Percentiles rank a stretch among this genome's conserved stretches.
These are phyloP conservation scores for Podospora pseudopauciseta DNA, from an alignment of 495 filamentous ascomycete species.

Conservation along the genomic window DNA sequence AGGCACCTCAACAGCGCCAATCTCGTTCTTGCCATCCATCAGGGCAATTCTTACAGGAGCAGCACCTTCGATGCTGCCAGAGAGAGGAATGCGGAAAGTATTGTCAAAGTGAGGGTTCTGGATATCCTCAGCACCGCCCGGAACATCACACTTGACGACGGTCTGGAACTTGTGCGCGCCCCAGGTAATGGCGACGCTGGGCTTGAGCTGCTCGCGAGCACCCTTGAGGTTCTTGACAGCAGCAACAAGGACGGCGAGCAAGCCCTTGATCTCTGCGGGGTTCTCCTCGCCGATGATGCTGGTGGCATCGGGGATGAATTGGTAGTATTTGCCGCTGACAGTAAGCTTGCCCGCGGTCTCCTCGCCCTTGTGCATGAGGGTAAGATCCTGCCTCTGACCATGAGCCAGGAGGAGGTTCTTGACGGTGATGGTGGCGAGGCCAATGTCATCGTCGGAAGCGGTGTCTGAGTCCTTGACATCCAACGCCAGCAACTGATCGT, in stretches of 20 bases:
- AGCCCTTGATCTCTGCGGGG: conserved; percentile 29
- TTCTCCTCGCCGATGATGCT: conserved; percentile 26
- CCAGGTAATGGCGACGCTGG: conserved; percentile 41
- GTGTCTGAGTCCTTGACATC: conserved; percentile 41
- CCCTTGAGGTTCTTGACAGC: conserved; percentile 35
- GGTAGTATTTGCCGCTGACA: conserved; percentile 34
- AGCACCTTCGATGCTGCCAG: conserved; percentile 30
- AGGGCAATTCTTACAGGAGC: conserved; percentile 32
- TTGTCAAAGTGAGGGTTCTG: conserved; percentile 43
- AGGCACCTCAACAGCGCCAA: conserved; percentile 33
- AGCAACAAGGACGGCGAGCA: conserved; percentile 37
- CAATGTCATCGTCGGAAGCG: conserved; percentile 40
- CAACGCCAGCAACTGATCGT: conserved; percentile 36
- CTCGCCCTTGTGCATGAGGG: conserved; percentile 33
- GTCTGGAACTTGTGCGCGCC: conserved; percentile 36
- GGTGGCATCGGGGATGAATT: conserved; percentile 30
- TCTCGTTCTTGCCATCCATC: conserved; percentile 35
- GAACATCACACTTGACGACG: conserved; percentile 34
- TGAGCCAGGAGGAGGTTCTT: conserved; percentile 31
- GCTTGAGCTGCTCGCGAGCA: conserved; percentile 34
- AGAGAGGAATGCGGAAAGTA: conserved; percentile 34
- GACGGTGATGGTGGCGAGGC: conserved; percentile 35
- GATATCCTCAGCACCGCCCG: conserved; percentile 35
- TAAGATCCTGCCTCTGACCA: conserved; percentile 36
- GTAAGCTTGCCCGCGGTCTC: conserved; percentile 29